phyloP scores from a whole-genome alignment of 495 filamentous ascomycete species.

The Astrothelium subdiscretum region DNA sequence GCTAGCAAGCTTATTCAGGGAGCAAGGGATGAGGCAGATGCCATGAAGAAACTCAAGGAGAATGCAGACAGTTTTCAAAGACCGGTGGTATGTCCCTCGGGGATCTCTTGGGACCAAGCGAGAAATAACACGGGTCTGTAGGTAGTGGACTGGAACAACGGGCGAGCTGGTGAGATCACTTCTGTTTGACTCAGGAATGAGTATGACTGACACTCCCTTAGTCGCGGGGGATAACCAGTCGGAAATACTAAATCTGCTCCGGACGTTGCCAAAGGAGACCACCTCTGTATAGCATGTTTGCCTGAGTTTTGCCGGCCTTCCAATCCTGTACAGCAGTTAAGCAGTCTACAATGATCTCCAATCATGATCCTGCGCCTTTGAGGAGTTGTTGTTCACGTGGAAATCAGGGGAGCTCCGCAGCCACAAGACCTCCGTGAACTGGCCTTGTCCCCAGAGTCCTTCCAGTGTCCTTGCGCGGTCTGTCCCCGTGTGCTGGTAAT shows the following conservation, averaged over 20 bases:
- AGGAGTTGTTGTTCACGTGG: no score
- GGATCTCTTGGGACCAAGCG: background rate
- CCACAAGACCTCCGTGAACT: background rate
- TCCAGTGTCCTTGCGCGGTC: no score
- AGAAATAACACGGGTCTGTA: constrained; percentile 34
- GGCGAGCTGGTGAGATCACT: constrained; percentile 47
- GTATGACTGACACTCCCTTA: background rate
- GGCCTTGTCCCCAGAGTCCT: no score
- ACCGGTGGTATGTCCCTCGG: constrained; percentile 55
- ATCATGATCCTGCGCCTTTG: background rate
- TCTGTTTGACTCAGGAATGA: background rate
- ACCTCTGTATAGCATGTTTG: constrained; percentile 8
- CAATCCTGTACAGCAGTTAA: constrained; percentile 1
- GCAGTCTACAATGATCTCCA: background rate
- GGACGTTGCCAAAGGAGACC: constrained; percentile 42
- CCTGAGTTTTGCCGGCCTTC: background rate
- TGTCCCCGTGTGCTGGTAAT: no score
- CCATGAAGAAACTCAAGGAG: constrained; percentile 55
- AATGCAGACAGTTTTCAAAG: constrained; percentile 49
- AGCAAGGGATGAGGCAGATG: constrained; percentile 59
- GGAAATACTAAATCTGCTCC: constrained; percentile 70
- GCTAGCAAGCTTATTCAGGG: constrained; percentile 55
- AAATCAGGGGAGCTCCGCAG: no score
- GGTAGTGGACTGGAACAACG: constrained; percentile 85
- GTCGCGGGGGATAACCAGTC: constrained; percentile 67